A percentile compares a stretch with the other conserved stretches of the same genome.
These are phyloP conservation scores for Colletotrichum spaethianum DNA, from an alignment of 2,329 filamentous ascomycete genomes.

Conservation along the genomic window DNA sequence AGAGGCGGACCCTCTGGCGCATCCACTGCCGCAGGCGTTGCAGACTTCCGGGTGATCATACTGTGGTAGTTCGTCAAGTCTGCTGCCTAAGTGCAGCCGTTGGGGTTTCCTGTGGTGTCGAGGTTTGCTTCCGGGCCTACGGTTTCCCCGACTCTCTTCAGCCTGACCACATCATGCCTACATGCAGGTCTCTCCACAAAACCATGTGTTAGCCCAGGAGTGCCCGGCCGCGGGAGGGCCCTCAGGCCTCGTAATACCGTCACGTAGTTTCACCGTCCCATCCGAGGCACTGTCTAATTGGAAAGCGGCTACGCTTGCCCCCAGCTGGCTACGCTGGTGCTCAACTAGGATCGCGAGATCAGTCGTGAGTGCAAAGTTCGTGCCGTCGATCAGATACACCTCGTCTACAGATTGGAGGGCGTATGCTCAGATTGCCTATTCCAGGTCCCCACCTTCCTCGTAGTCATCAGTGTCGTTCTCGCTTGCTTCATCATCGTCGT, in stretches of 20 bases:
- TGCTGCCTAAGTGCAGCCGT: background rate
- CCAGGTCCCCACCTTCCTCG: conserved; percentile 40
- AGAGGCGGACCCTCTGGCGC: background rate
- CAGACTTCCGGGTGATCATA: conserved; percentile 3
- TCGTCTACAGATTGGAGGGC: background rate
- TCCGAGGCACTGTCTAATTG: conserved; percentile 6
- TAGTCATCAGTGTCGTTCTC: conserved; percentile 46
- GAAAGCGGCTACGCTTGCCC: background rate
- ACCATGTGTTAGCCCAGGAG: conserved; percentile 20
- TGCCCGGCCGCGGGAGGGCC: background rate
- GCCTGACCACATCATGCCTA: conserved; percentile 37
- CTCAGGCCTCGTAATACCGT: conserved; percentile 4
- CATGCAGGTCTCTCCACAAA: conserved; percentile 33
- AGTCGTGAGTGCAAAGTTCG: background rate
- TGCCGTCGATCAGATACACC: background rate
- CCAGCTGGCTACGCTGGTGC: background rate
- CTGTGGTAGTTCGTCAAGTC: conserved; percentile 6
- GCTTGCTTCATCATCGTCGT: conserved; percentile 40
- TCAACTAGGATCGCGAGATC: background rate
- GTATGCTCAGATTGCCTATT: background rate
- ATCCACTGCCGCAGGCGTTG: background rate
- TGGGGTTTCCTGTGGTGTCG: background rate
- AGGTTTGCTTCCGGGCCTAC: background rate
- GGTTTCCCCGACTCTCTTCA: background rate
- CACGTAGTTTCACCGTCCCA: conserved; percentile 16